These are phyloP conservation scores for Rheum nobile DNA, from an alignment of 148 eudicot genomes.

Conservation along the genomic window DNA sequence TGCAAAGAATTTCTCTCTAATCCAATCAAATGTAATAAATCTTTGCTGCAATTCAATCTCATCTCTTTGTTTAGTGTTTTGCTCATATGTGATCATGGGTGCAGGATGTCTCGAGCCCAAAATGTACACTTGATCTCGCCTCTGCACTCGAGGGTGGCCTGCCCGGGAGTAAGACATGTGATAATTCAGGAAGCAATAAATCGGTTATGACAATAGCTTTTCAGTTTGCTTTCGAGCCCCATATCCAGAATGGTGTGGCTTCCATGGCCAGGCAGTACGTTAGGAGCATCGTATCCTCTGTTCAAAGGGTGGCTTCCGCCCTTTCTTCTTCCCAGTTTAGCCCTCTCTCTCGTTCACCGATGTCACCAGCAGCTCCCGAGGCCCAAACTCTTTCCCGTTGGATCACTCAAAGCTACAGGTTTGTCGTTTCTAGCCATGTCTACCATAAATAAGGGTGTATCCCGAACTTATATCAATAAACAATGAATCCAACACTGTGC, in stretches of 20 bases:
- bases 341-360: constrained; percentile 23
- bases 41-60: neutral
- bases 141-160: constrained; percentile 80
- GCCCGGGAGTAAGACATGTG: constrained; percentile 26
- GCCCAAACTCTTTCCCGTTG: constrained; percentile 70
- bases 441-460: too few relatives aligned
- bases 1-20: neutral
- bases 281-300: constrained; percentile 58
- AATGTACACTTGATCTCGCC: constrained; percentile 84
- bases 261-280: constrained; percentile 79
- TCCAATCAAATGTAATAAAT: neutral
- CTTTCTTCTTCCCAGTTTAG: constrained; percentile 54
- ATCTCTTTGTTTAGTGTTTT: neutral
- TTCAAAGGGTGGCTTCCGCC: constrained; percentile 70
- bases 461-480: too few relatives aligned
- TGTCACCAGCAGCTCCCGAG: constrained; percentile 51
- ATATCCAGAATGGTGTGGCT: constrained; percentile 61
- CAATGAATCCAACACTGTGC: too few relatives aligned
- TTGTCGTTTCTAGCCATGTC: neutral
- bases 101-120: constrained; percentile 71
- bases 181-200: constrained; percentile 34
- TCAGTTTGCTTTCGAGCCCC: constrained; percentile 71
- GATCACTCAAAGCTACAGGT: constrained; percentile 77
- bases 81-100: neutral
- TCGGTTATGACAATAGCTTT: constrained; percentile 84